Conservation (phyloP, 352 stramenopile species). For the Phytophthora niederhauseri region DNA sequence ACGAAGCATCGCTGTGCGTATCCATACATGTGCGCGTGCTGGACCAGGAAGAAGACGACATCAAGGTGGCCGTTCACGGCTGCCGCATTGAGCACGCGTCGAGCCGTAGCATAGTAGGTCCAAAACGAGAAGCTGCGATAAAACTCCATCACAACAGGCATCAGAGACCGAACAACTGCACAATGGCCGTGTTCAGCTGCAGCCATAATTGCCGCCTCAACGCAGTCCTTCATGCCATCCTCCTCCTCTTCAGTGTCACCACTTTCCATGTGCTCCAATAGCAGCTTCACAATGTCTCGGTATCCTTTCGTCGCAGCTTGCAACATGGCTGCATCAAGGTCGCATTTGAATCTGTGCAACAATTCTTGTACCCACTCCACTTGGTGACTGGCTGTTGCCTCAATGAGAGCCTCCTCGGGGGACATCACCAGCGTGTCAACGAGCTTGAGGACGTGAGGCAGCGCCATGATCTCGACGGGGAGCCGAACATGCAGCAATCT, state of each 20-base stretch:
- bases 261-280: background rate
- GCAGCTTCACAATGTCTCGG: background rate
- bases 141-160: background rate
- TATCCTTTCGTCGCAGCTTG: background rate
- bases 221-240: background rate
- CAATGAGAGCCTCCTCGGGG: background rate
- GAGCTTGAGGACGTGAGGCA: background rate
- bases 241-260: background rate
- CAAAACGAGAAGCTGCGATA: background rate
- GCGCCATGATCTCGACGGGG: background rate
- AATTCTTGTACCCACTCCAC: background rate
- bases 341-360: background rate
- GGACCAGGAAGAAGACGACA: background rate
- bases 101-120: background rate
- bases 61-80: background rate
- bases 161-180: background rate
- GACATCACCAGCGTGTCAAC: background rate
- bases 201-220: background rate
- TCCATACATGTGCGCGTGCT: background rate
- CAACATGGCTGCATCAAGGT: background rate
- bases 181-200: background rate
- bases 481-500: background rate
- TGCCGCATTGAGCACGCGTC: background rate
- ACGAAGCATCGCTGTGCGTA: background rate
- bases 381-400: background rate